phyloP scores from a whole-genome alignment of 2,329 filamentous ascomycete species.

The Hyphodiscus sp. region DNA sequence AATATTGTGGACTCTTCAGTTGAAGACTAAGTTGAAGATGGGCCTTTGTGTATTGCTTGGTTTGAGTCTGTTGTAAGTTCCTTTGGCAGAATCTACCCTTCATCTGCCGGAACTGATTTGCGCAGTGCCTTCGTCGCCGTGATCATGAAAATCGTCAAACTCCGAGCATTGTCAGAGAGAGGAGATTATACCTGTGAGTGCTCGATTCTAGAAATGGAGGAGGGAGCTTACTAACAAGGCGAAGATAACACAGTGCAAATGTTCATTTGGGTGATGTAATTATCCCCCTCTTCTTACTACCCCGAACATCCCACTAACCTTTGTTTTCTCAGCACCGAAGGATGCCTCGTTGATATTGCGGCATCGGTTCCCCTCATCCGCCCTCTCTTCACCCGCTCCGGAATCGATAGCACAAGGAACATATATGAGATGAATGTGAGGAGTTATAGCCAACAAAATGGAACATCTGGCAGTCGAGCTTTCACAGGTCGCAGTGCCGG shows the following conservation, averaged over 20 bases:
- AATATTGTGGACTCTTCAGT: conserved; percentile 14
- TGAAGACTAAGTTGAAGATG: conserved; percentile 9
- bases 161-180: conserved; percentile 6
- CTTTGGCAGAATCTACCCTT: neutral
- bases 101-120: neutral
- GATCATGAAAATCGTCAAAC: conserved; percentile 15
- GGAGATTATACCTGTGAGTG: conserved; percentile 13
- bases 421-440: neutral
- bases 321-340: conserved; percentile 10
- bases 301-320: neutral
- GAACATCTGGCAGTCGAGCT: neutral
- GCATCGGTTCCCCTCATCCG: conserved; percentile 16
- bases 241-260: conserved; percentile 5
- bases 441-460: neutral
- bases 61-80: conserved; percentile 12
- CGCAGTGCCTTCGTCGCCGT: conserved; percentile 11
- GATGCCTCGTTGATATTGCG: conserved; percentile 13
- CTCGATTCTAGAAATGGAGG: neutral
- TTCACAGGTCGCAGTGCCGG: neutral
- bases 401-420: neutral
- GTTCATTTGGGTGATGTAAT: conserved; percentile 14
- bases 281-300: neutral
- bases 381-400: conserved; percentile 7
- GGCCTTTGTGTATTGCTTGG: conserved; percentile 9
- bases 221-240: neutral